Evolutionary conservation across 371 early-diverging fungal genomes (phyloP), one percentile per base, ranked within the genome.

Genomic region (Mucor mucedo): DNA sequence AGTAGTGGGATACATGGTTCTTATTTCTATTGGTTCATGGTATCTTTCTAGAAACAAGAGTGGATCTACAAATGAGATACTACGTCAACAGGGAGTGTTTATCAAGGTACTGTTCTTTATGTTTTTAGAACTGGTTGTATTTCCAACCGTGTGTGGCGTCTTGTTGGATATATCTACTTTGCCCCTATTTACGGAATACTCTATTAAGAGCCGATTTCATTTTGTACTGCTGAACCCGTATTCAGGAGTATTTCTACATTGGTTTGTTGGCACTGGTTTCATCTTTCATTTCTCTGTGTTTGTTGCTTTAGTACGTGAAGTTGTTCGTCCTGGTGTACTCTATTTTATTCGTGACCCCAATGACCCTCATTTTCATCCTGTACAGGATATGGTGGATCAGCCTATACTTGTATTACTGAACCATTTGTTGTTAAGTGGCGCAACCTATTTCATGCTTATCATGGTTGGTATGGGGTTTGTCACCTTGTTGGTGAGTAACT

Each of bases 341-440:
- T 95, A 94, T 93, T 95, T 96, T 69, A 88, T 95, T 52, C 88
- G 93, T 28, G 94, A 96, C 63, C 96, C 97, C 3, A 91, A 92
- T 54, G 96, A 95, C 66, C 92, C 93, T 3, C 84, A 89, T 13
- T 94, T 92, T 68, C 88, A 91, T 59, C 94, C 96, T 5, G 88
- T 96, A 64, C 86, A 89, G 55, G 97, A 96, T 65, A 86, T 92
- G 38, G 66, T 91, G 1, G 91, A 94, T 52, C 87, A 88, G 35
- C 88, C 91, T 2, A 69, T 88, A 21, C 63, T 81, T 27, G 66
- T 76, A 28, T 92, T 94, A 70, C 67, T 93, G 48, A 74, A 83
- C 63, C 92, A 90, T 72, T 78, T 96, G 40, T 82, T 80, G 10
- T 74, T 84, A 10, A 89, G 89, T 33, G 83, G 85, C 2, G 27